Conservation (phyloP, 257 asterid species). For the Schizonepeta tenuifolia region DNA sequence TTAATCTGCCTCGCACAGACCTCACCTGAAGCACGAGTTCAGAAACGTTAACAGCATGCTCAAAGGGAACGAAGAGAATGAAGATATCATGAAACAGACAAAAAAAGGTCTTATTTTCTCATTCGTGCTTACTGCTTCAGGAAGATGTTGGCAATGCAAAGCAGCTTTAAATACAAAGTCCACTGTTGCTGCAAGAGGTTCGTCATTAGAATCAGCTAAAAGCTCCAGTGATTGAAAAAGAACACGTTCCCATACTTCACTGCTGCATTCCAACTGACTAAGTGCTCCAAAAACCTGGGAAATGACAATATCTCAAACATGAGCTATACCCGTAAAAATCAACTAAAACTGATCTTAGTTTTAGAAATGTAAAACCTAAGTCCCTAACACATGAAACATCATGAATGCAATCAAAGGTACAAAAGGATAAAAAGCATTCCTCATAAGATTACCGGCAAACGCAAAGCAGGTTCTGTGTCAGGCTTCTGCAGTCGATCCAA, state of each 20-base stretch:
- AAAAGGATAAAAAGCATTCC: slow-evolving; percentile 20
- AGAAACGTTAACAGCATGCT: slow-evolving; percentile 26
- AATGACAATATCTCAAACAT: slow-evolving; percentile 27
- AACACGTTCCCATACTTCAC: slow-evolving; percentile 92
- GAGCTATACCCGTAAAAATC: slow-evolving; percentile 17
- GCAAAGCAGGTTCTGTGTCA: slow-evolving; percentile 85
- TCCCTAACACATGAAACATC: background rate
- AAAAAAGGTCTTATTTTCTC: slow-evolving; percentile 5
- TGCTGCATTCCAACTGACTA: slow-evolving; percentile 91
- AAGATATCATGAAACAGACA: slow-evolving; percentile 1
- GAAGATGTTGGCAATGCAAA: slow-evolving; percentile 88
- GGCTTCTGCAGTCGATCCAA: slow-evolving; percentile 86
- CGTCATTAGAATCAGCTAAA: slow-evolving; percentile 79
- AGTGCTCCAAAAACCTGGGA: slow-evolving; percentile 93
- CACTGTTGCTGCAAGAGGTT: slow-evolving; percentile 87
- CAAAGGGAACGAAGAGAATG: slow-evolving; percentile 17
- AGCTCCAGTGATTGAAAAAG: slow-evolving; percentile 82
- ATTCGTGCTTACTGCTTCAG: slow-evolving; percentile 81
- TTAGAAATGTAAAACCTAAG: too few species aligned
- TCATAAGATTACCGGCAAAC: slow-evolving; percentile 73
- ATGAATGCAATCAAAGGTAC: slow-evolving; percentile 32
- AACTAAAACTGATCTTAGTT: background rate
- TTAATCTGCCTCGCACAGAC: slow-evolving; percentile 73
- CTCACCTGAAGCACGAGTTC: slow-evolving; percentile 61
- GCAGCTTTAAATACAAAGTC: slow-evolving; percentile 95